Percentiles rank a stretch among this genome's conserved stretches.
Conservation (phyloP, 2,329 filamentous ascomycete species). For the Penicillium sp. region DNA sequence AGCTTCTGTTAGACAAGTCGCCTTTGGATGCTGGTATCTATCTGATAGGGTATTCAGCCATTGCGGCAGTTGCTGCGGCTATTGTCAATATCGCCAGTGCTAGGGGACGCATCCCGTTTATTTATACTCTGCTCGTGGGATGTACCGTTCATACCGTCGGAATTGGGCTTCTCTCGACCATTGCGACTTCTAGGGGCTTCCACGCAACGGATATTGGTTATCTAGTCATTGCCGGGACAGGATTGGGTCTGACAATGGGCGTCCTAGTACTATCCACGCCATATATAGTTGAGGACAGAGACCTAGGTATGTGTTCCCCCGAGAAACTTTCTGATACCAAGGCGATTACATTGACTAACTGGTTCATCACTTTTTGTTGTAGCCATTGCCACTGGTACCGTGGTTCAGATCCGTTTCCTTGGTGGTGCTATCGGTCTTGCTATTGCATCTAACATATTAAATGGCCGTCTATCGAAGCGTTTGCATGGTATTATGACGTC, state of each 20-base stretch:
- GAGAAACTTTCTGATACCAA: background rate
- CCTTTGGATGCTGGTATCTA: constrained; percentile 30
- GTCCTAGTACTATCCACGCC: constrained; percentile 26
- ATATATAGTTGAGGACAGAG: constrained; percentile 29
- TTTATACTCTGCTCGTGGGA: constrained; percentile 29
- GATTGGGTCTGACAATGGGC: constrained; percentile 25
- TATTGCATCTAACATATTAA: constrained; percentile 29
- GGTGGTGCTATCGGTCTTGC: constrained; percentile 30
- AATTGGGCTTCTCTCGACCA: constrained; percentile 26
- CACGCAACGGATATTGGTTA: constrained; percentile 26
- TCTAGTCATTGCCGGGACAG: constrained; percentile 24
- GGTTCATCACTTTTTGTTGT: background rate
- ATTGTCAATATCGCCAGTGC: constrained; percentile 24
- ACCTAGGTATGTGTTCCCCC: constrained; percentile 21
- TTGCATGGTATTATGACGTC: constrained; percentile 18
- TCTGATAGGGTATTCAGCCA: constrained; percentile 28
- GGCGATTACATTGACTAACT: background rate
- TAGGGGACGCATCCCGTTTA: constrained; percentile 26
- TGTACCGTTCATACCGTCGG: constrained; percentile 29
- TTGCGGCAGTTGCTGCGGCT: constrained; percentile 25
- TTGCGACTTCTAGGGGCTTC: constrained; percentile 20
- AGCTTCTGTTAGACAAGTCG: constrained; percentile 25
- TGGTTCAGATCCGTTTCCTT: constrained; percentile 29
- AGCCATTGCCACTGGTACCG: constrained; percentile 29
- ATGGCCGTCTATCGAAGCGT: constrained; percentile 21